Percentiles rank a stretch among this genome's conserved stretches.
These are phyloP conservation scores for Arabidopsis thaliana DNA, from an alignment of 345 rosid species.

Conservation along the genomic window DNA sequence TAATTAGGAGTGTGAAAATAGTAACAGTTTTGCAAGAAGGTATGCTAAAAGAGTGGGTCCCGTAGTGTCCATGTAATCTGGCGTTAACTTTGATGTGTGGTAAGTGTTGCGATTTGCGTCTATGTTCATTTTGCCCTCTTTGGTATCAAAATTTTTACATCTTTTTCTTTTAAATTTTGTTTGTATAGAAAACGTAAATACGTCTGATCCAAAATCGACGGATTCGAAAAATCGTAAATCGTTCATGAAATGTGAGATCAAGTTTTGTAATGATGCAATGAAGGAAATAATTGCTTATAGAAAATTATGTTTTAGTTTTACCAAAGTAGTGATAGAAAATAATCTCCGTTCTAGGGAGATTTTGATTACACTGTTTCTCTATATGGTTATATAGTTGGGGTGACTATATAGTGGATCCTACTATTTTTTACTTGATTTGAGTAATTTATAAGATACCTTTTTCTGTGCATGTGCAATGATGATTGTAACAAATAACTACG, in stretches of 20 bases:
- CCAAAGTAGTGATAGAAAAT: neutral
- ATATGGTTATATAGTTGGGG: neutral
- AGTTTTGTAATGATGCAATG: neutral
- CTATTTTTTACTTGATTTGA: neutral
- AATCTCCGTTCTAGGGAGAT: neutral
- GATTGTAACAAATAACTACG: neutral
- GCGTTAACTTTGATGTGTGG: neutral
- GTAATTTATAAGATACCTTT: neutral
- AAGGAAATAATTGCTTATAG: neutral
- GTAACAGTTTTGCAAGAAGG: neutral
- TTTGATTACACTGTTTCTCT: neutral
- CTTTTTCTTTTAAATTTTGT: neutral
- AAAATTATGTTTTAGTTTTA: neutral
- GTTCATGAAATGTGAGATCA: neutral
- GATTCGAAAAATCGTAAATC: no score
- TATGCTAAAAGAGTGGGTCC: constrained; percentile 8
- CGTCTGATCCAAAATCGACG: neutral
- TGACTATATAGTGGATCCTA: no score
- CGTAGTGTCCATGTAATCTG: constrained; percentile 13
- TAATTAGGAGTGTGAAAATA: neutral
- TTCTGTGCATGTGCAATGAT: neutral
- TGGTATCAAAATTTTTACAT: neutral
- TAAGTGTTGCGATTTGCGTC: constrained; percentile 30
- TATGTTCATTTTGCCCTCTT: constrained; percentile 27
- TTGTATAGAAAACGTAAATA: neutral